phyloP scores from a whole-genome alignment of 768 basidiomycete genomes.

The Trametes meyenii region DNA sequence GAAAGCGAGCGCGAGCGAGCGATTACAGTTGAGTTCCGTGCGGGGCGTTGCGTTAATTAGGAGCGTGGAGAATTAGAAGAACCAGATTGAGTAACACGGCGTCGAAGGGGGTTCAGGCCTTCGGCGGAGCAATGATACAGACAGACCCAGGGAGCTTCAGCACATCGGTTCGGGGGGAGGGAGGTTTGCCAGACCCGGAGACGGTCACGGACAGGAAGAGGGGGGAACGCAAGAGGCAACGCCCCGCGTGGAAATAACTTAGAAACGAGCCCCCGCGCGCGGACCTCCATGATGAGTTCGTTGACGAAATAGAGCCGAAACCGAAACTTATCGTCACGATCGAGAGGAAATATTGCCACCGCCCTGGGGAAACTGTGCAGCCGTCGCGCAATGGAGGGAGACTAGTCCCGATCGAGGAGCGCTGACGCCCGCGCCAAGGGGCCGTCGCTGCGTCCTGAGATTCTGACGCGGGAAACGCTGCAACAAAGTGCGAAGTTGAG shows the following conservation, averaged over 20 bases:
- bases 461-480: slow-evolving; percentile 17
- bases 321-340: slow-evolving; percentile 28
- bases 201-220: slow-evolving; percentile 24
- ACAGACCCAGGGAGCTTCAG: slow-evolving; percentile 31
- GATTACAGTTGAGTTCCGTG: slow-evolving; percentile 23
- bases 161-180: slow-evolving; percentile 27
- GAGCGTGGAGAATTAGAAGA: slow-evolving; percentile 24
- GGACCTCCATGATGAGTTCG: slow-evolving; percentile 29
- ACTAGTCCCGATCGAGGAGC: slow-evolving; percentile 18
- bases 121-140: slow-evolving; percentile 32
- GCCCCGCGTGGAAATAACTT: slow-evolving; percentile 24
- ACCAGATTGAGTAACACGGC: slow-evolving; percentile 28
- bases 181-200: slow-evolving; percentile 25
- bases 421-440: slow-evolving; percentile 23
- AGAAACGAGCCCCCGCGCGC: slow-evolving; percentile 26
- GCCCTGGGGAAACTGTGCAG: slow-evolving; percentile 24
- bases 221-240: slow-evolving; percentile 24
- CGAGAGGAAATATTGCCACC: slow-evolving; percentile 23
- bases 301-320: slow-evolving; percentile 30
- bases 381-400: slow-evolving; percentile 22
- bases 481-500: slow-evolving; percentile 15
- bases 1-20: slow-evolving; percentile 21
- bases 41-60: slow-evolving; percentile 25
- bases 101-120: slow-evolving; percentile 31
- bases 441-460: slow-evolving; percentile 18